A percentile compares a stretch with the other conserved stretches of the same genome.
These are phyloP conservation scores for Picea glauca DNA, from an alignment of 75 land plant species.

Conservation along the genomic window DNA sequence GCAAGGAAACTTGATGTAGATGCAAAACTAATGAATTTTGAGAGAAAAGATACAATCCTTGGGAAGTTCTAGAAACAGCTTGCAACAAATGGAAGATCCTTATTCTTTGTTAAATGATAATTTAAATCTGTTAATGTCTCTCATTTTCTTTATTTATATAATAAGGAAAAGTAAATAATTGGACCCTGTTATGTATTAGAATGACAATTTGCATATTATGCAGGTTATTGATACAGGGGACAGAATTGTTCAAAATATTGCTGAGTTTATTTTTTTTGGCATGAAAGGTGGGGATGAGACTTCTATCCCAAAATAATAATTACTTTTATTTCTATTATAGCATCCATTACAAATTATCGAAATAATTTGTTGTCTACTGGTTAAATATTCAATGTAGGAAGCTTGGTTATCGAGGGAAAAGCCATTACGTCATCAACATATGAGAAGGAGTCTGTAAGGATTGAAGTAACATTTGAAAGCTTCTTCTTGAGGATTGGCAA, in stretches of 20 bases:
- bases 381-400: conserved; percentile 12
- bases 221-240: conserved; percentile 31
- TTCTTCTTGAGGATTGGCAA: conserved; percentile 19
- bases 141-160: neutral
- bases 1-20: neutral
- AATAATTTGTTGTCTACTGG: neutral
- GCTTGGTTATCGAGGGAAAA: conserved; percentile 16
- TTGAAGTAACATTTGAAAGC: conserved; percentile 38
- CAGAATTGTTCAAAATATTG: conserved; percentile 33
- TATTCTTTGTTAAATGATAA: neutral
- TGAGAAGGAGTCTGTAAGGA: conserved; percentile 23
- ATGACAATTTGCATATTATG: conserved; percentile 3
- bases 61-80: neutral
- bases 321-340: neutral
- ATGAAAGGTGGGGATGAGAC: conserved; percentile 21
- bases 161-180: neutral
- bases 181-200: neutral
- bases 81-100: neutral
- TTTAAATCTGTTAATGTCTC: neutral
- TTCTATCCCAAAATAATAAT: neutral
- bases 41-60: conserved; percentile 1
- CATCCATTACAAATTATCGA: neutral
- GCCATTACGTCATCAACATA: conserved; percentile 6
- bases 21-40: neutral
- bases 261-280: conserved; percentile 35